These are phyloP conservation scores for Infundibulicybe gibba DNA, from an alignment of 768 basidiomycete species.

Conservation along the genomic window DNA sequence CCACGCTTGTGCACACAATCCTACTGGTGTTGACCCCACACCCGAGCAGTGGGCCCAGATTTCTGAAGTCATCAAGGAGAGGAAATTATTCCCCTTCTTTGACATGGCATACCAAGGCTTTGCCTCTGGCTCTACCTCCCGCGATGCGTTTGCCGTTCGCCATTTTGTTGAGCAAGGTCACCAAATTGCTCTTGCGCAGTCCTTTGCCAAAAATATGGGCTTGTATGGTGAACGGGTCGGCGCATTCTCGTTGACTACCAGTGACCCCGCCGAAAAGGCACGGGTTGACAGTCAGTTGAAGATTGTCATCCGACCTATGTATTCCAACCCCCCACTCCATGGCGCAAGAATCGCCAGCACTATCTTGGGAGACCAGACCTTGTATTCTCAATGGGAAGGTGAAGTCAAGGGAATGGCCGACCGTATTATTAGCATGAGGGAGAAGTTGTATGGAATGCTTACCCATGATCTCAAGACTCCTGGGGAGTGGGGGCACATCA, in stretches of 20 bases:
- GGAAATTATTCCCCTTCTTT: constrained; percentile 94
- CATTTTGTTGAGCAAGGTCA: constrained; percentile 91
- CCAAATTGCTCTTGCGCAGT: constrained; percentile 88
- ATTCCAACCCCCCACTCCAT: constrained; percentile 95
- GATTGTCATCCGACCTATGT: constrained; percentile 94
- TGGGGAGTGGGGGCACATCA: constrained; percentile 93
- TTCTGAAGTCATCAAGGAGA: constrained; percentile 83
- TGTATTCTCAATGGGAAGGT: constrained; percentile 84
- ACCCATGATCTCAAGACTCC: constrained; percentile 83
- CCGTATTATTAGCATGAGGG: constrained; percentile 91
- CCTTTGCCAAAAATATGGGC: constrained; percentile 99
- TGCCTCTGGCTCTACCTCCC: constrained; percentile 87
- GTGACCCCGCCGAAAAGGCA: constrained; percentile 70
- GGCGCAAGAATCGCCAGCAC: constrained; percentile 85
- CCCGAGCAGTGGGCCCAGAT: constrained; percentile 90
- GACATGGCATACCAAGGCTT: constrained; percentile 99
- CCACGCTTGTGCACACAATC: constrained; percentile 98
- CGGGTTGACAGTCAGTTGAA: constrained; percentile 93
- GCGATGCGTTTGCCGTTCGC: constrained; percentile 93
- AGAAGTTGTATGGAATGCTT: constrained; percentile 74
- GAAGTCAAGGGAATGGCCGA: constrained; percentile 97
- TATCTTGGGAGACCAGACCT: constrained; percentile 69
- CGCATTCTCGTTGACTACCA: constrained; percentile 83
- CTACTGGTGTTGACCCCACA: constrained; percentile 97
- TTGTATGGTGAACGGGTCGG: constrained; percentile 98